Conservation (phyloP, 2,329 filamentous ascomycete genomes). For the Neospermospora avenae region DNA sequence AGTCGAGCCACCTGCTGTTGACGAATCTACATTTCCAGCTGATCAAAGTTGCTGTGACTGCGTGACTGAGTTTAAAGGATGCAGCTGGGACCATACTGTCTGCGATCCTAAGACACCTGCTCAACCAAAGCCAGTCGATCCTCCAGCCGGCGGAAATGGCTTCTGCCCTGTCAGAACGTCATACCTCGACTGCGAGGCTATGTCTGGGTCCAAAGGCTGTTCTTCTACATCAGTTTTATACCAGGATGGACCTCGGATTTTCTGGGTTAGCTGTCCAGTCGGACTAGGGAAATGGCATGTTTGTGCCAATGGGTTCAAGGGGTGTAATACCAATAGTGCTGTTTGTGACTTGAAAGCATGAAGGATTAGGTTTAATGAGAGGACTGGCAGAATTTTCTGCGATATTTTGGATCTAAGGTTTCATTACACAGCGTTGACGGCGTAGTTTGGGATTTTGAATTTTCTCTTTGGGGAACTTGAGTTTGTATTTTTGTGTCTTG, state of each 20-base stretch:
- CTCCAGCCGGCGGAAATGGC: not conserved
- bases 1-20: not conserved
- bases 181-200: not conserved
- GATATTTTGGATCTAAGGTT: not conserved
- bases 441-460: not conserved
- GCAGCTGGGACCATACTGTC: not conserved
- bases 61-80: not conserved
- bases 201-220: not conserved
- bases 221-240: not conserved
- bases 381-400: not conserved
- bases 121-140: not conserved
- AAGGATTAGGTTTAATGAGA: no score
- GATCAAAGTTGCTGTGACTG: not conserved
- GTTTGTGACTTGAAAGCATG: not conserved
- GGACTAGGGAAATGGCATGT: not conserved
- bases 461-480: no score
- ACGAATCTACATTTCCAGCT: not conserved
- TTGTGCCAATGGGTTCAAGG: constrained; percentile 1
- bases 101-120: not conserved
- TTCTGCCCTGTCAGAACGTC: not conserved
- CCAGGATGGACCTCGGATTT: not conserved
- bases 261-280: not conserved
- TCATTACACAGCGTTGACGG: not conserved
- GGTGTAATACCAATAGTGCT: not conserved
- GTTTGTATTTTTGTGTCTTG: not conserved